Evolutionary conservation across 2,329 filamentous ascomycete genomes (phyloP), one percentile per base, ranked within the genome.

Genomic region (Amauroascus verrucosus): DNA sequence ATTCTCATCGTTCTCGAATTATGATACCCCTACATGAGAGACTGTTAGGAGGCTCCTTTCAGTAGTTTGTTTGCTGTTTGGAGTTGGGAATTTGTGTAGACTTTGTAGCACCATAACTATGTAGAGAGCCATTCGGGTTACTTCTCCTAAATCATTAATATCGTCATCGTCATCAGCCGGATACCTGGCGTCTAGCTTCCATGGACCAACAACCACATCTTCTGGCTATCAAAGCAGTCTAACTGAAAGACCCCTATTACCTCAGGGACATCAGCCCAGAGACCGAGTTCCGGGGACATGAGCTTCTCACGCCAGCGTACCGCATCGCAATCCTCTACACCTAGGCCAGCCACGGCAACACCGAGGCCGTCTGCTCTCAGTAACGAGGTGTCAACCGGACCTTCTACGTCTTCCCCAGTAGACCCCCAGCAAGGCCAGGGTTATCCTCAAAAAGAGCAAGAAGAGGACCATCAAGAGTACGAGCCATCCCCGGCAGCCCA

Each of bases 401-500:
- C 33, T 8, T 11, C 26, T 11, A 44, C 32, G 18, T 7, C 30
- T 18, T 40, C 50, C 45, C 11, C 50, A 38, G 50, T n/a, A 5
- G 18, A 28, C 20, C n/a, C n/a, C n/a, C 26, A 44, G 33, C 51
- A 47, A 24, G 37, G 35, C 35, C 50, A 53, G n/a, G n/a, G n/a
- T n/a, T 11, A 30, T 40, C 9, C 24, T 13, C 32, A 38, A 24
- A 3, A 41, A 11, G 16, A 18, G 11, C 48, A 20, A 8, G 28
- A 35, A n/a, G 38, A 43, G 18, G 28, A 32, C 13, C 37, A 14
- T 2, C 48, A 24, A 44, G 38, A 33, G 11, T 16, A 38, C 14
- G 43, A 53, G 24, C 30, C 50, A 2, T 46, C 50, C 1, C 50
- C 30, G 9, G 33, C 41, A 28, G 41, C 54, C 45, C 58, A 51